Percentiles rank a stretch among this genome's conserved stretches.
These are phyloP conservation scores for Diaporthe capsici DNA, from an alignment of 2,329 filamentous ascomycete species.

Conservation along the genomic window DNA sequence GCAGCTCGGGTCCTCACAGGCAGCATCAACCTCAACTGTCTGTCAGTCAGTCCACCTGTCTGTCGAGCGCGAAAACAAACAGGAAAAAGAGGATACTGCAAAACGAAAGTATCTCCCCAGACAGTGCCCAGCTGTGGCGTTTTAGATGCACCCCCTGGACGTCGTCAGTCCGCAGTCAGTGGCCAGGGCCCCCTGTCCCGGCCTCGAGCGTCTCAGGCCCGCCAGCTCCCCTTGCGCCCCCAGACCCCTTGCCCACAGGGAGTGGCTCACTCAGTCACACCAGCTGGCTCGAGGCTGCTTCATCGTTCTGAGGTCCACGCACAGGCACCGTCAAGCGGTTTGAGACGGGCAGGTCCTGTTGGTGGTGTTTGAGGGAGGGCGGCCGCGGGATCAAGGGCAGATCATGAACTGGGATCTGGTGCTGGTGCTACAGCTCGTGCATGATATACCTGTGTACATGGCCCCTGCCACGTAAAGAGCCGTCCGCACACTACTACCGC, in stretches of 20 bases:
- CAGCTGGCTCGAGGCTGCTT: conserved; percentile 31
- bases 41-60: conserved; percentile 3
- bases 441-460: conserved; percentile 32
- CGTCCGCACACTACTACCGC: conserved; percentile 31
- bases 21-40: neutral
- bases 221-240: conserved; percentile 28
- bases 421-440: conserved; percentile 27
- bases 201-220: conserved; percentile 33
- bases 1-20: neutral
- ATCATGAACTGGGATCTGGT: conserved; percentile 26
- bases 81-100: neutral
- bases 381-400: conserved; percentile 35
- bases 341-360: conserved; percentile 30
- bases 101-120: conserved; percentile 5
- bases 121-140: conserved; percentile 31
- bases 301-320: conserved; percentile 33
- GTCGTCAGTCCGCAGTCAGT: neutral
- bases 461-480: conserved; percentile 14
- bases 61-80: conserved; percentile 24
- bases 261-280: conserved; percentile 31
- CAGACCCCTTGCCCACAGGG: conserved; percentile 30
- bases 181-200: conserved; percentile 22
- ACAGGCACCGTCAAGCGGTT: conserved; percentile 36
- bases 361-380: conserved; percentile 39
- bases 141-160: conserved; percentile 29